Conservation (phyloP, 1,284 basidiomycete genomes). For the Flammula alnicola region DNA sequence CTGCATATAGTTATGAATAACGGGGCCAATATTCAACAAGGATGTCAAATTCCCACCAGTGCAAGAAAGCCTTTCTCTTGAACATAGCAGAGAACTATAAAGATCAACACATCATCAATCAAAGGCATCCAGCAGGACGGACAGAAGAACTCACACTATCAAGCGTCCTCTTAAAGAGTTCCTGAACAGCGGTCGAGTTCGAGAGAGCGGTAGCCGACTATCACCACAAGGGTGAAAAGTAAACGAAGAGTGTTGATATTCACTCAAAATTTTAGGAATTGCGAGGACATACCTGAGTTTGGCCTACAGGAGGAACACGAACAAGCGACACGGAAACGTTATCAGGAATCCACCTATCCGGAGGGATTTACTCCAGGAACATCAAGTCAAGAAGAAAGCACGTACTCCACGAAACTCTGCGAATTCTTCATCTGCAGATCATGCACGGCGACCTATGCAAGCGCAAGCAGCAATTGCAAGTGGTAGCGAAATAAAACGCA, state of each 20-base stretch:
- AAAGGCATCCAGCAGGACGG: not conserved
- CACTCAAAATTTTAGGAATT: not conserved
- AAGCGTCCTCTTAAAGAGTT: slow-evolving; percentile 85
- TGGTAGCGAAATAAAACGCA: not conserved
- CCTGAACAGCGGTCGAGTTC: slow-evolving; percentile 90
- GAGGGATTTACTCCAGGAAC: slow-evolving; percentile 5
- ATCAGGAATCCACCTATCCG: slow-evolving; percentile 79
- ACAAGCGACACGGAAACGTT: slow-evolving; percentile 83
- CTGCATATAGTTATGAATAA: slow-evolving; percentile 24
- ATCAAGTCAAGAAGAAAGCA: slow-evolving; percentile 12
- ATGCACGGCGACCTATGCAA: slow-evolving; percentile 46
- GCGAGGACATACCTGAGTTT: slow-evolving; percentile 56
- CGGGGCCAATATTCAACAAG: not conserved
- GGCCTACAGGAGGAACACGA: slow-evolving; percentile 83
- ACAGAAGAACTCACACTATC: slow-evolving; percentile 48
- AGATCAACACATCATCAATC: not conserved
- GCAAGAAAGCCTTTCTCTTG: slow-evolving; percentile 84
- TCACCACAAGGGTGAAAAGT: not conserved
- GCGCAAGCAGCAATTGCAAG: not conserved
- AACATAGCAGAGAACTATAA: slow-evolving; percentile 80
- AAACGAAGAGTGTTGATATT: slow-evolving; percentile 5
- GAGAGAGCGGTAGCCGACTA: slow-evolving; percentile 79
- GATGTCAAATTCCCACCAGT: slow-evolving; percentile 57
- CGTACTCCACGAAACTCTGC: slow-evolving; percentile 78
- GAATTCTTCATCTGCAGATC: slow-evolving; percentile 76